phyloP scores from a whole-genome alignment of 169 alveolate species.

The Besnoitia besnoiti region DNA sequence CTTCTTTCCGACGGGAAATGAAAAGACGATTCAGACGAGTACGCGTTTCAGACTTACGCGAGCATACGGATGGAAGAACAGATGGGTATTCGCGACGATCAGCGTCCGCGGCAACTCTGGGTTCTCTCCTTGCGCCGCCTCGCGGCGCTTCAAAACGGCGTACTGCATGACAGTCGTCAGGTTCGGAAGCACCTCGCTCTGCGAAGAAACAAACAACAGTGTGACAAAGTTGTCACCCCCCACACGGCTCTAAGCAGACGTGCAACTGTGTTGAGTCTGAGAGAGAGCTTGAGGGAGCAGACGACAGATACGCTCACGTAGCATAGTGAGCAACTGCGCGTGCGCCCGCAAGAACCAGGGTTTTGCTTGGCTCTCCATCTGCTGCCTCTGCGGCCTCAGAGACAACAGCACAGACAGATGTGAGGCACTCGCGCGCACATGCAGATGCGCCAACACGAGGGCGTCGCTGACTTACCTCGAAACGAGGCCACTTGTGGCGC shows the following conservation, averaged over 20 bases:
- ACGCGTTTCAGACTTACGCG: conserved; percentile 2
- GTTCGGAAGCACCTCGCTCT: conserved; percentile 11
- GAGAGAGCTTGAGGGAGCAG: no score
- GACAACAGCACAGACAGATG: background rate
- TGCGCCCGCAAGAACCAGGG: no score
- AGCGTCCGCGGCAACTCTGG: background rate
- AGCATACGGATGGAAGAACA: conserved; percentile 33
- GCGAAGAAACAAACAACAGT: background rate
- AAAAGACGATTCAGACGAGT: no score
- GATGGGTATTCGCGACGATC: conserved; percentile 9
- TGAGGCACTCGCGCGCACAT: background rate
- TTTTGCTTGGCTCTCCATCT: no score
- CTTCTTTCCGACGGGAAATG: no score
- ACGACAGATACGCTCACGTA: no score
- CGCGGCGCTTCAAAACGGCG: background rate
- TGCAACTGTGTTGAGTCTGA: no score
- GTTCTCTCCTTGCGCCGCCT: background rate
- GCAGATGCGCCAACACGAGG: background rate
- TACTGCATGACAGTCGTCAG: conserved; percentile 17
- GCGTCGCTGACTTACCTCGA: background rate
- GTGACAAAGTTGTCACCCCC: no score
- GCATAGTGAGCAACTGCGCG: no score
- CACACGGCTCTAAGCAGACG: no score
- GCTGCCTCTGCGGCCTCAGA: no score
- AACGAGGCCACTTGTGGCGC: conserved; percentile 13